A percentile compares a stretch with the other conserved stretches of the same genome.
These are phyloP conservation scores for Ulota crispa DNA, from an alignment of 225 moss, liverwort and hornwort genomes.

Conservation along the genomic window DNA sequence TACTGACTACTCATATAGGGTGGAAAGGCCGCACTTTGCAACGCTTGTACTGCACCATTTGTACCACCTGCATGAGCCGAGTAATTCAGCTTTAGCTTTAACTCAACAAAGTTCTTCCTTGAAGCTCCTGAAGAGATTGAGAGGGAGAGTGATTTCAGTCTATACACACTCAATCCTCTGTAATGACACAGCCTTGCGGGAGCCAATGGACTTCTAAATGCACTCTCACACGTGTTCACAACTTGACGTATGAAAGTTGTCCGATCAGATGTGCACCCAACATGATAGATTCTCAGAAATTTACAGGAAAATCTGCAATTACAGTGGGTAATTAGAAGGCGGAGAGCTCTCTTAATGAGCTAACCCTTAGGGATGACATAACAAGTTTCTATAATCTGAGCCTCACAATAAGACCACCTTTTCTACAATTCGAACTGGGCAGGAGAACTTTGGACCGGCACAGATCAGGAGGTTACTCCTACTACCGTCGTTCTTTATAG, in stretches of 20 bases:
- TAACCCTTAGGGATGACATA: background rate
- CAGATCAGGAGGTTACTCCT: background rate
- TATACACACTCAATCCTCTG: background rate
- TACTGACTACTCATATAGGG: constrained; percentile 50
- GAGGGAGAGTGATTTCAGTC: background rate
- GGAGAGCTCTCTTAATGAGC: background rate
- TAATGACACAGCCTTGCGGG: background rate
- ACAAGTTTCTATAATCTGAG: background rate
- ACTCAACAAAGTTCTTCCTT: background rate
- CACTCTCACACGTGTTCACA: background rate
- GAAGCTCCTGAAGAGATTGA: background rate
- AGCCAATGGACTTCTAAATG: background rate
- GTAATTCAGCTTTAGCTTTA: background rate
- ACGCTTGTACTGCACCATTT: constrained; percentile 3
- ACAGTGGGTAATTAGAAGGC: background rate
- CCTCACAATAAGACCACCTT: background rate
- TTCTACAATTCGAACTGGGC: background rate
- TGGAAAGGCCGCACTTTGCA: constrained; percentile 34
- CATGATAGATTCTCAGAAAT: background rate
- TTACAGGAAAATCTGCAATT: background rate
- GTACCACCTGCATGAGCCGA: constrained; percentile 41
- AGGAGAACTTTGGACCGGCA: too few relatives aligned
- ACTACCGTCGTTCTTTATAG: too few relatives aligned
- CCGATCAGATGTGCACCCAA: too few relatives aligned
- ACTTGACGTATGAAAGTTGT: background rate